Percentiles rank a stretch among this genome's conserved stretches.
These are phyloP conservation scores for Aureobasidium sp. DNA, from an alignment of 2,329 filamentous ascomycete species.

Conservation along the genomic window DNA sequence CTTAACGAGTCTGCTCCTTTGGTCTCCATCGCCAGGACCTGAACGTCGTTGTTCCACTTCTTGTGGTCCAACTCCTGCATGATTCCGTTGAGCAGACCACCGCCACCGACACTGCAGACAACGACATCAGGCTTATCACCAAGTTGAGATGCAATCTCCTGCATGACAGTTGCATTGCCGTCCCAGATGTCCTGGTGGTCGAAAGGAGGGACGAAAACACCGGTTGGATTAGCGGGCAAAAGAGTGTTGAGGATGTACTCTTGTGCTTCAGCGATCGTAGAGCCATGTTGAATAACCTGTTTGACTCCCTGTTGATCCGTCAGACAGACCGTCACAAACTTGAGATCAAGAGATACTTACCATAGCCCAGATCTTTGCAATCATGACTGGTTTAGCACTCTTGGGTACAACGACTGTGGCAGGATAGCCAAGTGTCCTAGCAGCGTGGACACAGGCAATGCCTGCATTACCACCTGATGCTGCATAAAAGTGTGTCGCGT, in stretches of 20 bases:
- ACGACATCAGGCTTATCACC: constrained; percentile 54
- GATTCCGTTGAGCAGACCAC: constrained; percentile 72
- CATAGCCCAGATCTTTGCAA: constrained; percentile 60
- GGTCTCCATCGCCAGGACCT: constrained; percentile 69
- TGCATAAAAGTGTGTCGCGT: constrained; percentile 62
- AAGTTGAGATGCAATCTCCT: constrained; percentile 39
- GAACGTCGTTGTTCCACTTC: constrained; percentile 26
- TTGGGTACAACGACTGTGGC: constrained; percentile 69
- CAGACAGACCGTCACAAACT: neutral
- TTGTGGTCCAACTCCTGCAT: constrained; percentile 56
- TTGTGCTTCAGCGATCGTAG: constrained; percentile 62
- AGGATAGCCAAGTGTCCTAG: constrained; percentile 52
- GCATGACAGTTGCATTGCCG: constrained; percentile 53
- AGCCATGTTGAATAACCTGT: constrained; percentile 61
- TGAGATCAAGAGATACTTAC: neutral
- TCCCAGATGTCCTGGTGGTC: constrained; percentile 61
- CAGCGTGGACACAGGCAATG: constrained; percentile 69
- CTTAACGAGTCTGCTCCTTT: constrained; percentile 62
- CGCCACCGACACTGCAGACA: constrained; percentile 72
- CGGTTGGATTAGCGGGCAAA: constrained; percentile 20
- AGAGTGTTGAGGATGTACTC: constrained; percentile 43
- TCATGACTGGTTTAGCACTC: constrained; percentile 59
- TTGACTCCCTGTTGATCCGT: constrained; percentile 41
- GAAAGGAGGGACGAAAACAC: constrained; percentile 62
- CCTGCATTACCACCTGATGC: constrained; percentile 79